phyloP scores from a whole-genome alignment of 1,139 yeast species.

The Kluyveromyces sp. region DNA sequence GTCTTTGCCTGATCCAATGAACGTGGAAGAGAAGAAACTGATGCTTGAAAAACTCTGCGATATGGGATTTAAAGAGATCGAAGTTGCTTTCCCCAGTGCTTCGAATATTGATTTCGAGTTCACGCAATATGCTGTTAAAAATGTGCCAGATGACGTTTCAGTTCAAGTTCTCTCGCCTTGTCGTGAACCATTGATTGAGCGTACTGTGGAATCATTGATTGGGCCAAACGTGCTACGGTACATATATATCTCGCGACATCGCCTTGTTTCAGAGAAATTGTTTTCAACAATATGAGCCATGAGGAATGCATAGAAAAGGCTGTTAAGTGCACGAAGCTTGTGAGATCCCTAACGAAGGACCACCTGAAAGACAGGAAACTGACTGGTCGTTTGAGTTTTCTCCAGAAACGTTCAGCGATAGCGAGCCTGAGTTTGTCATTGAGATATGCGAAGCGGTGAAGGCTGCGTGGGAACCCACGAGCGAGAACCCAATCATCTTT shows the following conservation, averaged over 20 bases:
- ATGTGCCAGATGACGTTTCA: slow-evolving; percentile 73
- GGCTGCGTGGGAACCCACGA: slow-evolving; percentile 66
- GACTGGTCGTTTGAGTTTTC: slow-evolving; percentile 72
- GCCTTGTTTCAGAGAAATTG: slow-evolving; percentile 66
- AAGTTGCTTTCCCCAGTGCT: slow-evolving; percentile 77
- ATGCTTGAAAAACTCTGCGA: slow-evolving; percentile 63
- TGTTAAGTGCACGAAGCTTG: slow-evolving; percentile 55
- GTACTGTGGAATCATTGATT: slow-evolving; percentile 64
- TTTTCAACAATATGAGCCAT: slow-evolving; percentile 53
- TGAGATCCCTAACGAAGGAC: slow-evolving; percentile 64
- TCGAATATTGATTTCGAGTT: slow-evolving; percentile 76
- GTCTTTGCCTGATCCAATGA: slow-evolving; percentile 80
- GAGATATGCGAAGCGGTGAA: slow-evolving; percentile 73
- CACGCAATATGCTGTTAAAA: slow-evolving; percentile 67
- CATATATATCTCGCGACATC: slow-evolving; percentile 75
- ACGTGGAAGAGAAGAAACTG: slow-evolving; percentile 60
- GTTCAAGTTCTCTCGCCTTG: slow-evolving; percentile 75
- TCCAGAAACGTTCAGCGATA: slow-evolving; percentile 75
- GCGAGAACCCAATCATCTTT: slow-evolving; percentile 63
- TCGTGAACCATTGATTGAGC: slow-evolving; percentile 61
- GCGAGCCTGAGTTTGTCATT: slow-evolving; percentile 58
- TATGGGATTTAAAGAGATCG: slow-evolving; percentile 75
- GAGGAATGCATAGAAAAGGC: slow-evolving; percentile 60
- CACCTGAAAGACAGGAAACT: slow-evolving; percentile 48
- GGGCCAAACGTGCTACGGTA: slow-evolving; percentile 73